Evolutionary conservation across 1,284 basidiomycete species (phyloP).

Genomic region (Sphaerobolus stellatus): DNA sequence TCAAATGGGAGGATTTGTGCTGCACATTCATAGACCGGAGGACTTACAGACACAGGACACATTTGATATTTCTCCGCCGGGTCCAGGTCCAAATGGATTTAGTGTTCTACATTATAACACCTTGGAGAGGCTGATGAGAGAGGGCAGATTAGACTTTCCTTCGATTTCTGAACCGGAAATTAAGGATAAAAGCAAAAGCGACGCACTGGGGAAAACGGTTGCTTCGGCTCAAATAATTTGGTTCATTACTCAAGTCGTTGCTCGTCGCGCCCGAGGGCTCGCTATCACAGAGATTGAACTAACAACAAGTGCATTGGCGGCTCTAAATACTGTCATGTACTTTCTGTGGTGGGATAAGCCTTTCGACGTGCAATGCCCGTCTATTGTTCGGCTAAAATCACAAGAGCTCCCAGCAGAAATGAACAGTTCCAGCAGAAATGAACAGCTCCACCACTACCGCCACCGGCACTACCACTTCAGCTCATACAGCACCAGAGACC

Average conservation of each 20-base stretch:
- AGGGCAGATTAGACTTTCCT: too few relatives aligned
- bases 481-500: background rate
- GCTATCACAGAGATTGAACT: slow-evolving; percentile 15
- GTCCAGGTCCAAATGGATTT: too few relatives aligned
- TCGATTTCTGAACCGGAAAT: background rate
- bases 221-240: background rate
- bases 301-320: slow-evolving; percentile 17
- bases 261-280: background rate
- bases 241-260: background rate
- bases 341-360: slow-evolving; percentile 22
- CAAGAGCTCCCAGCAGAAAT: background rate
- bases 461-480: too few relatives aligned
- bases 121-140: too few relatives aligned
- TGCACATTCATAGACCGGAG: too few relatives aligned
- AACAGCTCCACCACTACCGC: background rate
- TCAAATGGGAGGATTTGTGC: too few relatives aligned
- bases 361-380: slow-evolving; percentile 13
- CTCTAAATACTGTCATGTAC: slow-evolving; percentile 17
- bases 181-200: background rate
- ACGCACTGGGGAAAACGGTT: background rate
- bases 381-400: slow-evolving; percentile 1
- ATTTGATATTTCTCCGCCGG: too few relatives aligned
- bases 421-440: background rate
- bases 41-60: too few relatives aligned
- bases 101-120: too few relatives aligned